phyloP scores from a whole-genome alignment of 139 green algal genomes.

The Coccomyxa sp. region DNA sequence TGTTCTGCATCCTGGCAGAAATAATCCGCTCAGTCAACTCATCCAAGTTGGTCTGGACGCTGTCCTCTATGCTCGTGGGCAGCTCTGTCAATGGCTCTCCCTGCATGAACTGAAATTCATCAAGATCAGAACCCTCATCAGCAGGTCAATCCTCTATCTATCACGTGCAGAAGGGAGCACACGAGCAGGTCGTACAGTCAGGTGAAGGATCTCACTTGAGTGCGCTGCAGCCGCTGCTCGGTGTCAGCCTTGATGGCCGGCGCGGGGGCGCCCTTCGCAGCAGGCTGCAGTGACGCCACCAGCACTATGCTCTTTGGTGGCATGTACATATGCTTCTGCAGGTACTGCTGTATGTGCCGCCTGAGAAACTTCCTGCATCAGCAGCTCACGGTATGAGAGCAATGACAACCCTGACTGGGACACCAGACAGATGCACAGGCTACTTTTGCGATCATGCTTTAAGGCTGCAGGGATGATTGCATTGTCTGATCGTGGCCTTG shows the following conservation, averaged over 20 bases:
- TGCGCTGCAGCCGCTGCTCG: not conserved
- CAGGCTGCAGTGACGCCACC: slow-evolving; percentile 35
- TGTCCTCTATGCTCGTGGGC: no score
- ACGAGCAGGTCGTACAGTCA: no score
- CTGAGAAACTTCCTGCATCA: slow-evolving; percentile 23
- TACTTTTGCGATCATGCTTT: not conserved
- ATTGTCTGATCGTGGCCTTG: not conserved
- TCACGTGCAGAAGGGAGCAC: no score
- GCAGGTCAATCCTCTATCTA: no score
- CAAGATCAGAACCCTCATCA: no score
- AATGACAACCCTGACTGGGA: not conserved
- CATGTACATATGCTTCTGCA: slow-evolving; percentile 43
- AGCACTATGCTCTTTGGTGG: slow-evolving; percentile 55
- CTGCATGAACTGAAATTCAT: no score
- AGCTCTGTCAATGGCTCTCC: no score
- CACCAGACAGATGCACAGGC: not conserved
- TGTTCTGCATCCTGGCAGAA: not conserved
- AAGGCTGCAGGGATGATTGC: not conserved
- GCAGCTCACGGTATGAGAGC: not conserved
- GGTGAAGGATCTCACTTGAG: no score
- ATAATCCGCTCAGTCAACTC: not conserved
- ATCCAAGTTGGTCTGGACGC: not conserved
- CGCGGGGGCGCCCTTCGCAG: not conserved
- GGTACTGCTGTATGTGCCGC: slow-evolving; percentile 51
- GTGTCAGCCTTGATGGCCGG: not conserved